phyloP scores from a whole-genome alignment of 768 basidiomycete species.

The Cystobasidiopsis lactophilus region DNA sequence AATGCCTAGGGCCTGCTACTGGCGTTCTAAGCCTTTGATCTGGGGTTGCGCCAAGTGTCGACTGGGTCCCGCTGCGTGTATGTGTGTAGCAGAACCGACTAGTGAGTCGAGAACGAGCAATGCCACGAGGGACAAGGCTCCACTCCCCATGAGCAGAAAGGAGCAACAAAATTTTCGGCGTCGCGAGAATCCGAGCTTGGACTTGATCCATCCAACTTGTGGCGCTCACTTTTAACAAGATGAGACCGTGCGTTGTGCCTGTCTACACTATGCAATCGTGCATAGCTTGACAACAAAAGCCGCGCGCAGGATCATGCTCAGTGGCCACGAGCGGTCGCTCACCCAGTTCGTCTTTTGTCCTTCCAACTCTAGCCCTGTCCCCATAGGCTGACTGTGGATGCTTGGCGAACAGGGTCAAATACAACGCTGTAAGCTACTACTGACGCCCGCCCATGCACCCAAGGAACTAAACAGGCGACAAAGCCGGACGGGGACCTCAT shows the following conservation, averaged over 20 bases:
- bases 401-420: background rate
- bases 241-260: slow-evolving; percentile 1
- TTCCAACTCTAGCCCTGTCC: background rate
- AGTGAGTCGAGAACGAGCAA: too few species aligned
- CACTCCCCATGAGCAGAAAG: background rate
- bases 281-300: too few species aligned
- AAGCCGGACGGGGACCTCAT: slow-evolving; percentile 70
- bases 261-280: too few species aligned
- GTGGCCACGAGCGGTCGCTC: slow-evolving; percentile 88
- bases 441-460: slow-evolving; percentile 59
- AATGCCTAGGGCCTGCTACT: too few species aligned
- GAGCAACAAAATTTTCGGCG: too few species aligned
- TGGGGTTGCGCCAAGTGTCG: too few species aligned
- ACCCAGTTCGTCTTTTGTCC: slow-evolving; percentile 27
- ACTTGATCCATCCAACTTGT: too few species aligned
- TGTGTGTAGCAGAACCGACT: background rate
- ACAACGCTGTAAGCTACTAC: background rate
- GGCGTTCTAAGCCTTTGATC: too few species aligned
- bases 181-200: too few species aligned
- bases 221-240: too few species aligned
- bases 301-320: slow-evolving; percentile 6
- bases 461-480: slow-evolving; percentile 31
- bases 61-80: background rate
- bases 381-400: background rate
- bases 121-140: too few species aligned